Evolutionary conservation across 495 filamentous ascomycete species (phyloP), one percentile per base, ranked within the genome.

Genomic region (Letharia lupina): DNA sequence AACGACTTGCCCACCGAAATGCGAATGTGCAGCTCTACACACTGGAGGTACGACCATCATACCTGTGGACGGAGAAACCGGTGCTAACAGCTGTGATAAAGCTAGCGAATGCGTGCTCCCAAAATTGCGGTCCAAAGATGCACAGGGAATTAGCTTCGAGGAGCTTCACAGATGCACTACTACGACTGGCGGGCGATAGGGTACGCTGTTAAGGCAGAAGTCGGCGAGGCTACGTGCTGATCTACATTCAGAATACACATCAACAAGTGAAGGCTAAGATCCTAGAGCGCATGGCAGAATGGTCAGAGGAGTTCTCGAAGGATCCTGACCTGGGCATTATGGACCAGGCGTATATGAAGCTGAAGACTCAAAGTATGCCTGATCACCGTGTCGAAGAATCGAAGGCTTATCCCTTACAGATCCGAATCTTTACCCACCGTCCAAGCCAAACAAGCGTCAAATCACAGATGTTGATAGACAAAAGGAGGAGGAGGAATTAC

Each of bases 11-110:
- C 64, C 93, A 98, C 78, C 86, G 94, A 67, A 98, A 98, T 78
- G 94, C 94, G 65, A 98, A 98, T 77, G 94, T 98, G n/a, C 94
- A 98, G 78, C 82, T 98, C 42, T 98, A 98, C 74, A 98, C 94
- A 28, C 82, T 98, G 65, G 94, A 98, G 83, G 91, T 94, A 70
- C 58, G 82, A 56, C 12, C 47, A 64, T 45, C 40, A 3, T 57
- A 8, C 18, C 12, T 42, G 56, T 54, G 16, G 20, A 31, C 20
- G 31, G 20, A 23, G 31, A 39, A 12, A 40, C 9, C 16, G 31
- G 33, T 35, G 37, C 69, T 74, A 61, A 75, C 50, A 28, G 28
- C 13, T 12, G 44, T 23, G 16, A 57, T 66, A 18, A 73, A 81
- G 78, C 89, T 98, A 68, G 93, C 88, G 65, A 96, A 98, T 77